Conservation (phyloP, 2,329 filamentous ascomycete species). For the Ophiocordyceps camponoti-saundersi region DNA sequence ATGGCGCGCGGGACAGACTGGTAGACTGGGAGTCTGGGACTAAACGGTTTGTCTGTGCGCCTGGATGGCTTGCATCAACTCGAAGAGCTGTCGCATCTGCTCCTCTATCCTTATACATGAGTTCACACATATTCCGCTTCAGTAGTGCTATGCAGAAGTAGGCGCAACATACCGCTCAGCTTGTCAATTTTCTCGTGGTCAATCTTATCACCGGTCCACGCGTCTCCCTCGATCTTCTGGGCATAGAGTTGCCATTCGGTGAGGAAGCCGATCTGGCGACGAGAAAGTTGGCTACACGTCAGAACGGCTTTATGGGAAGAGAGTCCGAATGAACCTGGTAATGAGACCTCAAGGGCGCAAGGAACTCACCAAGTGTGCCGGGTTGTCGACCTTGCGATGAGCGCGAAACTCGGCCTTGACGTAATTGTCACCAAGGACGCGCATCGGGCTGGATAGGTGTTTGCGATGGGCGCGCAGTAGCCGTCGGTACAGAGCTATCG, state of each 20-base stretch:
- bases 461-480: slow-evolving; percentile 75
- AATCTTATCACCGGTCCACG: slow-evolving; percentile 71
- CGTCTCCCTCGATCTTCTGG: slow-evolving; percentile 75
- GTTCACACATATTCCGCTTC: background rate
- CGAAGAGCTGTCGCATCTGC: slow-evolving; percentile 84
- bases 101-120: slow-evolving; percentile 44
- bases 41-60: slow-evolving; percentile 11
- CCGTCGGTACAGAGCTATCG: slow-evolving; percentile 77
- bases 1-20: background rate
- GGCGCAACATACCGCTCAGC: slow-evolving; percentile 60
- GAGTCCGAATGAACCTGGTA: background rate
- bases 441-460: slow-evolving; percentile 54
- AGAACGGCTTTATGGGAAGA: background rate
- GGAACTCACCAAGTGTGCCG: slow-evolving; percentile 61
- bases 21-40: background rate
- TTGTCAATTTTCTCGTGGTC: slow-evolving; percentile 75
- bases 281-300: background rate
- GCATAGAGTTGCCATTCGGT: slow-evolving; percentile 95
- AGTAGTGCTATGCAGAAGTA: background rate
- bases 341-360: background rate
- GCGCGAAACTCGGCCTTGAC: slow-evolving; percentile 83
- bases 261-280: slow-evolving; percentile 69
- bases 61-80: slow-evolving; percentile 72
- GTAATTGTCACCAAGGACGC: slow-evolving; percentile 79
- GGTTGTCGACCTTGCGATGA: slow-evolving; percentile 73